Base-by-base conservation (phyloP, 495 filamentous ascomycete species). In the Chaetomium cochliodes region DNA sequence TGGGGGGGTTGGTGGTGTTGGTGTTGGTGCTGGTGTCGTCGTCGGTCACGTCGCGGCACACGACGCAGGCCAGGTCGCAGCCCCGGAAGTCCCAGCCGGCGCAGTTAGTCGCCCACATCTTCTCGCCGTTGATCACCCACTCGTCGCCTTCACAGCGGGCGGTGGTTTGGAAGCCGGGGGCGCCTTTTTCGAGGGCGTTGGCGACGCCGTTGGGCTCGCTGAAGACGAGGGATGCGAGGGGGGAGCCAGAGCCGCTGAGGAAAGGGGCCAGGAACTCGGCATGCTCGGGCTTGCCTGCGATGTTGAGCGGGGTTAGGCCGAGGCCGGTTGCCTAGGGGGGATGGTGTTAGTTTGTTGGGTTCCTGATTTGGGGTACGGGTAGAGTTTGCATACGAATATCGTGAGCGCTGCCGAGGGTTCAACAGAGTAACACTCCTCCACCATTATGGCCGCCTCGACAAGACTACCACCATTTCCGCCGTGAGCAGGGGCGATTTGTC, bases 21-120 rank as follows among this genome's bases (percentile, higher is more conserved):
- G 44, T 12, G 15, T 67, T 57, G 1, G 68, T 59, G 16, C 33
- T 2, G 65, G 64, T 15, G 65, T 55, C 25, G 72, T 12, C 12
- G 60, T 73, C 60, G 8, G 76, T 74, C 8, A 72, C 65, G 56
- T 77, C 74, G 18, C 81, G 78, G 67, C 82, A 85, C 15, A 84
- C 81, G 9, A 85, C 78, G 63, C 82, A 85, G 53, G 78, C 77
- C 6, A 86, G 71, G 25, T 82, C 81, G n/a, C 80, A 79, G 11
- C 83, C 83, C 60, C 73, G 68, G 58, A 75, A 74, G 60, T 84
- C 82, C 81, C 82, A 85, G 25, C 82, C 83, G 3, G 76, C 77
- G 60, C 73, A 76, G 64, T 84, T 85, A n/a, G 81, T 82, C 39
- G 82, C 81, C 81, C 82, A 85, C 61, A 81, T 79, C 77, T 85